phyloP scores from a whole-genome alignment of 257 asterid genomes.

The Nemophila menziesii region DNA sequence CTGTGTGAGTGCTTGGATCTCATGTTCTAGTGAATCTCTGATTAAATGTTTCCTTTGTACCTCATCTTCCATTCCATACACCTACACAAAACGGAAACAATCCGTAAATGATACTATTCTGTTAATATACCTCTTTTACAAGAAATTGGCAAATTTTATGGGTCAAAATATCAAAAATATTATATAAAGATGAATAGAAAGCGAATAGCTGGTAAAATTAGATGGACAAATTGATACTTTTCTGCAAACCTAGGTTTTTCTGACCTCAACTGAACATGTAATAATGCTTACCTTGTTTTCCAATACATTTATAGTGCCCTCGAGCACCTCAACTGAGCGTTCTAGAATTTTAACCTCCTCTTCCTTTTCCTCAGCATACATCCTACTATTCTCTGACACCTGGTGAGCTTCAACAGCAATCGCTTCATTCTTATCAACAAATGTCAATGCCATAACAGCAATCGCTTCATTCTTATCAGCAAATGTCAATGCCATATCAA shows the following conservation, averaged over 20 bases:
- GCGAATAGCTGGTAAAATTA: not conserved
- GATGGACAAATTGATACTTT: not conserved
- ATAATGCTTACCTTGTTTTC: slow-evolving; percentile 60
- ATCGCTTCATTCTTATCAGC: slow-evolving; percentile 85
- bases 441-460: slow-evolving; percentile 52
- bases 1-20: slow-evolving; percentile 52
- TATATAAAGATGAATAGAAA: too few species aligned
- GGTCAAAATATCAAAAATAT: not conserved
- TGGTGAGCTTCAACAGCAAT: too few species aligned
- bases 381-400: slow-evolving; percentile 67
- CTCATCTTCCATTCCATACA: slow-evolving; percentile 74
- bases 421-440: too few species aligned
- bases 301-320: slow-evolving; percentile 68
- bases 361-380: slow-evolving; percentile 80
- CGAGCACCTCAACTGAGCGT: slow-evolving; percentile 80
- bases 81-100: slow-evolving; percentile 22
- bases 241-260: not conserved
- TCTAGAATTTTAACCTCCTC: slow-evolving; percentile 86
- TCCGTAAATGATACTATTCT: too few species aligned
- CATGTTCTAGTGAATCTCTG: slow-evolving; percentile 52
- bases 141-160: not conserved
- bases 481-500: slow-evolving; percentile 52
- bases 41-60: slow-evolving; percentile 41
- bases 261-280: too few species aligned
- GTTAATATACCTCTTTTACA: too few species aligned